phyloP scores from a whole-genome alignment of 176 grass and related monocot genomes.

The Leersia perrieri region DNA sequence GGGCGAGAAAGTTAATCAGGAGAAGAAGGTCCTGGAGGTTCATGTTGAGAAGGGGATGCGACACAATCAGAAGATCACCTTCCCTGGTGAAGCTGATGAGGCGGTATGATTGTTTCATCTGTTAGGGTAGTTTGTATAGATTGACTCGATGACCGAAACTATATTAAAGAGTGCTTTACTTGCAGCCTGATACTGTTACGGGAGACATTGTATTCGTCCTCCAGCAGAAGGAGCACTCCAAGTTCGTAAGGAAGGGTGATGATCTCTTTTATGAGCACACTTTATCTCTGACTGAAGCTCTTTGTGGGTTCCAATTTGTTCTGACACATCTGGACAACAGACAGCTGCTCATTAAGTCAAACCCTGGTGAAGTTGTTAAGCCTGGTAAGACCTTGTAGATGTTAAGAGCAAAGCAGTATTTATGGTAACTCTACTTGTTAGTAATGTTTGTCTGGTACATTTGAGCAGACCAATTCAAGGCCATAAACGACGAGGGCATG shows the following conservation, averaged over 20 bases:
- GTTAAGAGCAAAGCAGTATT: not conserved
- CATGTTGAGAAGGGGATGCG: slow-evolving; percentile 97
- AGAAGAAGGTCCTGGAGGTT: slow-evolving; percentile 98
- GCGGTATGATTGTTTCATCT: slow-evolving; percentile 52
- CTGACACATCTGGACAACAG: slow-evolving; percentile 94
- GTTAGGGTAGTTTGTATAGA: not conserved
- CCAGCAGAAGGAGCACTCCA: slow-evolving; percentile 92
- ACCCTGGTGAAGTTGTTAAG: slow-evolving; percentile 87
- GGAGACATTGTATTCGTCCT: slow-evolving; percentile 94
- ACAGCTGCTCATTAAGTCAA: slow-evolving; percentile 83
- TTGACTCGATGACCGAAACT: slow-evolving; percentile 9
- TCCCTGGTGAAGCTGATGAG: slow-evolving; percentile 98
- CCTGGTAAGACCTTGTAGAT: slow-evolving; percentile 56
- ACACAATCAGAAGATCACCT: slow-evolving; percentile 88
- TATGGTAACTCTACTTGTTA: not conserved
- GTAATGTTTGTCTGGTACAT: slow-evolving; percentile 12
- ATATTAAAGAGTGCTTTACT: slow-evolving; percentile 16
- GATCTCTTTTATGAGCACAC: slow-evolving; percentile 96
- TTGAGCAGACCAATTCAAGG: slow-evolving; percentile 85
- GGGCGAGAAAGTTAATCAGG: slow-evolving; percentile 88
- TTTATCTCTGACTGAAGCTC: slow-evolving; percentile 79
- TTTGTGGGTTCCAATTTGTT: slow-evolving; percentile 91
- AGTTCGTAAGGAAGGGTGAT: slow-evolving; percentile 92
- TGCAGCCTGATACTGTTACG: slow-evolving; percentile 87
- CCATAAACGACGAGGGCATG: slow-evolving; percentile 92